Conservation (phyloP, 768 basidiomycete species). For the Pleurotus tuber-regium region DNA sequence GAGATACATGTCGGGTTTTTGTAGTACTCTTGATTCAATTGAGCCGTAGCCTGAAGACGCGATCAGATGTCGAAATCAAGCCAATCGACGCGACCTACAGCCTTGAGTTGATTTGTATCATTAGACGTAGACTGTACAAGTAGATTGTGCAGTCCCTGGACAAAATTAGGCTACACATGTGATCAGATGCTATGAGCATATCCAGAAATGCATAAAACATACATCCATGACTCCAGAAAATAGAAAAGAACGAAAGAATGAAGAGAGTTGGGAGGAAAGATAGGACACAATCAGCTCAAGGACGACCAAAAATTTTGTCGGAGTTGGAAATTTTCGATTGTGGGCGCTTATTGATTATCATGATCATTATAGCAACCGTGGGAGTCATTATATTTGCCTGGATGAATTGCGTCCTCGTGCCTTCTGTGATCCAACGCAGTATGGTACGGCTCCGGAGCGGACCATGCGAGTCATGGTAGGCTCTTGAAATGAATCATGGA, state of each 20-base stretch:
- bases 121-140: slow-evolving; percentile 84
- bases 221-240: slow-evolving; percentile 46
- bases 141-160: slow-evolving; percentile 80
- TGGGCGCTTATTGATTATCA: slow-evolving; percentile 21
- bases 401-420: no score
- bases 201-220: slow-evolving; percentile 20
- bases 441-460: no score
- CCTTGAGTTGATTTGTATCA: slow-evolving; percentile 87
- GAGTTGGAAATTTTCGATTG: slow-evolving; percentile 40
- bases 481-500: no score
- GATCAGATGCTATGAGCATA: slow-evolving; percentile 17
- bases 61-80: slow-evolving; percentile 11
- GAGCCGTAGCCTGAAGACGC: slow-evolving; percentile 73
- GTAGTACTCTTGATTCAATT: slow-evolving; percentile 91
- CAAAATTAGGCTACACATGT: slow-evolving; percentile 58
- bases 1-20: slow-evolving; percentile 89
- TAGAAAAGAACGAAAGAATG: slow-evolving; percentile 24
- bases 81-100: slow-evolving; percentile 51
- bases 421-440: no score
- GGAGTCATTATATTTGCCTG: not conserved
- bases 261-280: slow-evolving; percentile 25
- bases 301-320: slow-evolving; percentile 53
- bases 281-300: slow-evolving; percentile 17
- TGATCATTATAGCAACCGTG: slow-evolving; percentile 6
- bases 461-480: no score